Evolutionary conservation across 345 rosid genomes (phyloP), one percentile per base, ranked within the genome.

Genomic region (Eucalyptus camaldulensis): DNA sequence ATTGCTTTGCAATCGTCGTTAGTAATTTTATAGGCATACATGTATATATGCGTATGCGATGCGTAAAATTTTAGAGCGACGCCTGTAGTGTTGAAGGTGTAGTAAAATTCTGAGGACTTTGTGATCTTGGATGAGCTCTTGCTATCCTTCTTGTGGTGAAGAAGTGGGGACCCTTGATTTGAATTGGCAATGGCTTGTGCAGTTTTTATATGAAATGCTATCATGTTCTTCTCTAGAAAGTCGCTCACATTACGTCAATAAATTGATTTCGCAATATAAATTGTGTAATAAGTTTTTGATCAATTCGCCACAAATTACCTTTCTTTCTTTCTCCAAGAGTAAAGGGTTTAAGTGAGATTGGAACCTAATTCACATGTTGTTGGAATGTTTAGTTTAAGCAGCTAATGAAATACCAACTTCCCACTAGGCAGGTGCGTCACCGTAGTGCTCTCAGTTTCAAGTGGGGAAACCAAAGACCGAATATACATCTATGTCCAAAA

Each of bases 331-430:
- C 16, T 29, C 72, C 14, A 65, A 65, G 19, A 14, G 15, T 4
- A 29, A 62, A 65, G 72, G 33, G 37, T 65, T 29, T 31, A 21
- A 21, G 22, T 37, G 11, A 0, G 81, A 22, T 72, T 33, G 44
- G 4, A 22, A 37, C 25, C 45, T 17, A 10, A 1, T 72, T 72
- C 13, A 2, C 81, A 8, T 3, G 7, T 10, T 5, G 44, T 11
- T 16, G 7, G 43, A 31, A 31, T 17, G 0, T 69, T 69, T 16
- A 9, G 44, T 69, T 76, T 40, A 76, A 76, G 29, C 29, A 24
- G 27, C 27, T 10, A 76, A 21, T 0, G 5, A 40, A 37, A 11
- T 0, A 4, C 8, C 8, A 37, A 10, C 29, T 40, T 40, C 2
- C 83, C 83, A 76, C 8, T 3, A 1, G 5, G 47, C 0, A 12